phyloP scores from a whole-genome alignment of 257 asterid genomes.

The Salvia miltiorrhiza region DNA sequence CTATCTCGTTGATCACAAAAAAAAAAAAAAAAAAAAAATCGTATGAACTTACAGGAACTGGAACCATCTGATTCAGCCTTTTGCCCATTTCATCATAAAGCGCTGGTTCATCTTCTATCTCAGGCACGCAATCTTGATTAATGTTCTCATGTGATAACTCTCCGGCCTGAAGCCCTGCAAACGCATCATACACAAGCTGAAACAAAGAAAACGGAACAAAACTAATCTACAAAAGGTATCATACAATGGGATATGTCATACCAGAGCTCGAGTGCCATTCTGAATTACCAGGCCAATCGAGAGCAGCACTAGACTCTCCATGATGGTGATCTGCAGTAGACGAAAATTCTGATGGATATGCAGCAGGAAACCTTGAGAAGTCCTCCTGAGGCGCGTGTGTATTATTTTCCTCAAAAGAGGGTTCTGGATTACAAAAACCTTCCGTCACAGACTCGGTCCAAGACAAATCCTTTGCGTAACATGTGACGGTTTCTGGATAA shows the following conservation, averaged over 20 bases:
- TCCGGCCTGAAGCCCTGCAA: slow-evolving; percentile 32
- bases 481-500: slow-evolving; percentile 59
- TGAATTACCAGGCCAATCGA: slow-evolving; percentile 59
- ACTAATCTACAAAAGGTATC: neutral
- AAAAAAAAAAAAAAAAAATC: neutral
- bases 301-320: slow-evolving; percentile 44
- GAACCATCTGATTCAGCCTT: slow-evolving; percentile 70
- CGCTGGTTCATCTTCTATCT: slow-evolving; percentile 69
- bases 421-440: slow-evolving; percentile 52
- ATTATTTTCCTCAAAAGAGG: slow-evolving; percentile 43
- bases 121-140: slow-evolving; percentile 41
- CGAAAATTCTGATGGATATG: slow-evolving; percentile 45
- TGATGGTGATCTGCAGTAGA: slow-evolving; percentile 37
- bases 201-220: neutral
- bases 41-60: slow-evolving; percentile 69
- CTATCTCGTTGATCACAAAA: neutral
- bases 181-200: neutral
- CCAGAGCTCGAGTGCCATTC: slow-evolving; percentile 39
- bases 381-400: slow-evolving; percentile 83
- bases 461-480: slow-evolving; percentile 55
- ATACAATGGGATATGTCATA: slow-evolving; percentile 6
- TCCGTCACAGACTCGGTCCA: slow-evolving; percentile 52
- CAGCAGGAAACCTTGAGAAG: slow-evolving; percentile 45
- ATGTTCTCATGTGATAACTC: slow-evolving; percentile 23
- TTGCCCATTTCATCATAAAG: slow-evolving; percentile 80